A percentile compares a stretch with the other conserved stretches of the same genome.
phyloP scores from a whole-genome alignment of 192 early-diverging fungal genomes.

The Cetraspora pellucida region DNA sequence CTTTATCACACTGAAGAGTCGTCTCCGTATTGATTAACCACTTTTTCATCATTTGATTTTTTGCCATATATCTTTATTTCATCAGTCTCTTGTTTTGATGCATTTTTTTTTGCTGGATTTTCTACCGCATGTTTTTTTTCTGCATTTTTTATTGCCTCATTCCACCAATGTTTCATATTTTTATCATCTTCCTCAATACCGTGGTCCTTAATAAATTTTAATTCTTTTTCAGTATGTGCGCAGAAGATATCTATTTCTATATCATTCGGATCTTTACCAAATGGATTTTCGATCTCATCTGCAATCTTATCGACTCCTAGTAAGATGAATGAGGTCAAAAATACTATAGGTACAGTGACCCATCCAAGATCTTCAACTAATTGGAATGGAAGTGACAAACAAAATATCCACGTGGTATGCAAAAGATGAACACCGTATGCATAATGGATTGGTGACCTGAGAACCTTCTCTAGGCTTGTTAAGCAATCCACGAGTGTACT shows the following conservation, averaged over 20 bases:
- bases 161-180: no score
- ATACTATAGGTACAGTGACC: conserved; percentile 67
- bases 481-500: conserved; percentile 53
- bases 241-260: conserved; percentile 62
- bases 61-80: no score
- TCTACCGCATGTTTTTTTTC: no score
- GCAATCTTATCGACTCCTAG: conserved; percentile 86
- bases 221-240: conserved; percentile 17
- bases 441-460: conserved; percentile 82
- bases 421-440: conserved; percentile 87
- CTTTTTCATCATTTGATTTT: no score
- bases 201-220: not conserved
- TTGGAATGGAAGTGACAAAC: conserved; percentile 83
- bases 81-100: no score
- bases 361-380: conserved; percentile 57
- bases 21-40: no score
- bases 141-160: no score
- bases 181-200: no score
- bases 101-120: no score
- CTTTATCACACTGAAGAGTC: no score
- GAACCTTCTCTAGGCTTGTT: conserved; percentile 78
- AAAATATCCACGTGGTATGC: conserved; percentile 74
- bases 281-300: conserved; percentile 91
- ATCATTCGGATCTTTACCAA: conserved; percentile 81
- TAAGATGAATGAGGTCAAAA: conserved; percentile 70